Evolutionary conservation across 371 early-diverging fungal genomes (phyloP).

Genomic region (Circinella umbellata): DNA sequence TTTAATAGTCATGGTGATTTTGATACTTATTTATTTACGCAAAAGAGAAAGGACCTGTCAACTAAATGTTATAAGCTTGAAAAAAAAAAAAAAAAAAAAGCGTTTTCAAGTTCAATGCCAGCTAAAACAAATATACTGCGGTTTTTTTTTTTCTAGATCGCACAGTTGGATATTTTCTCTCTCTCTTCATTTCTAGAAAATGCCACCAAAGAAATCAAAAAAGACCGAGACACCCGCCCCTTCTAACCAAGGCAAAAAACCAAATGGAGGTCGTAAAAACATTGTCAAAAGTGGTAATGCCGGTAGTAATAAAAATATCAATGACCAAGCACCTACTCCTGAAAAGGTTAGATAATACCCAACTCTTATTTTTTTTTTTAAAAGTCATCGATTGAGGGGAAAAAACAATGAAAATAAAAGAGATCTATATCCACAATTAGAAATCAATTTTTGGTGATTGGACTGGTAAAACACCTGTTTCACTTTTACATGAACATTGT

Average conservation of each 20-base stretch:
- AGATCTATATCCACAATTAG: too few species aligned
- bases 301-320: constrained; percentile 19
- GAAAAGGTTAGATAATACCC: constrained; percentile 15
- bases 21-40: too few species aligned
- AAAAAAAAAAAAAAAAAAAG: too few species aligned
- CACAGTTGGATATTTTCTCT: too few species aligned
- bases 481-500: constrained; percentile 79
- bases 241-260: constrained; percentile 11
- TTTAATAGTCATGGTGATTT: too few species aligned
- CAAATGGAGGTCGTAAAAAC: constrained; percentile 12
- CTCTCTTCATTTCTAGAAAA: neutral
- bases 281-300: constrained; percentile 52
- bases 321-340: constrained; percentile 18
- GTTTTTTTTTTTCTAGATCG: too few species aligned
- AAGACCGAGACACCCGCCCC: constrained; percentile 8
- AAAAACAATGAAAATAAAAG: neutral
- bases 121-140: too few species aligned
- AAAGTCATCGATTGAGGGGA: neutral
- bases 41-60: too few species aligned
- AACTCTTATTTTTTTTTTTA: neutral
- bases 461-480: constrained; percentile 88
- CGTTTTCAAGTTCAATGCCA: too few species aligned
- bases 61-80: too few species aligned
- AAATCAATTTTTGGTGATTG: constrained; percentile 72
- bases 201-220: constrained; percentile 10